Evolutionary conservation across 495 filamentous ascomycete genomes (phyloP).

Genomic region (Penicillium simplicissimum): DNA sequence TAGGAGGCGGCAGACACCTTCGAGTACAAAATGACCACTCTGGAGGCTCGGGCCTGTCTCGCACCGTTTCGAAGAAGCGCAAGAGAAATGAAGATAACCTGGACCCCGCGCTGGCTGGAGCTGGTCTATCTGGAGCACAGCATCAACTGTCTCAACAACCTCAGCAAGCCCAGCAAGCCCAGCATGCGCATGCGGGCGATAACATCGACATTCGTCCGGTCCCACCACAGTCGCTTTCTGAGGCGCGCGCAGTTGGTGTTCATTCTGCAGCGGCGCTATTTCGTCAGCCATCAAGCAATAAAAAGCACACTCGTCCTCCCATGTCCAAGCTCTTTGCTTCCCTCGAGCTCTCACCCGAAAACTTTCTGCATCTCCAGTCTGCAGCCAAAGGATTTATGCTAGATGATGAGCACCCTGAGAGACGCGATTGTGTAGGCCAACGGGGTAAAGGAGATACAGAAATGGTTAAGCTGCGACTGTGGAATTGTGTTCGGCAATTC

Average conservation of each 20-base stretch:
- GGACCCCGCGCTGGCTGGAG: slow-evolving; percentile 43
- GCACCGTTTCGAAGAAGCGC: slow-evolving; percentile 45
- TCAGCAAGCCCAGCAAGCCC: slow-evolving; percentile 29
- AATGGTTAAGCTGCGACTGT: slow-evolving; percentile 61
- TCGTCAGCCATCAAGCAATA: slow-evolving; percentile 52
- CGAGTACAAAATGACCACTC: slow-evolving; percentile 62
- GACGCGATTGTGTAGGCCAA: slow-evolving; percentile 60
- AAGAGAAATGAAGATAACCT: slow-evolving; percentile 48
- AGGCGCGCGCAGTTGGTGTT: slow-evolving; percentile 53
- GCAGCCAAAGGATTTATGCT: slow-evolving; percentile 65
- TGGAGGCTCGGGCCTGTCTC: slow-evolving; percentile 70
- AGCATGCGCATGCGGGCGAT: slow-evolving; percentile 37
- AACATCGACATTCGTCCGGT: slow-evolving; percentile 40
- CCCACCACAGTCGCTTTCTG: slow-evolving; percentile 41
- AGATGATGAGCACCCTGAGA: slow-evolving; percentile 54
- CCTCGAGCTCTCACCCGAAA: slow-evolving; percentile 57
- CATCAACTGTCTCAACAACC: slow-evolving; percentile 33
- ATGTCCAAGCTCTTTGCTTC: slow-evolving; percentile 63
- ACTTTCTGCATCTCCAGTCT: slow-evolving; percentile 59
- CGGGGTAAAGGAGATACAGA: slow-evolving; percentile 60
- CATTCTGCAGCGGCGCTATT: slow-evolving; percentile 62
- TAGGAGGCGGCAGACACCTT: slow-evolving; percentile 32
- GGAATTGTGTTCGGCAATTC: slow-evolving; percentile 60
- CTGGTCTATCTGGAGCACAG: slow-evolving; percentile 29
- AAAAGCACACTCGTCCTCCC: slow-evolving; percentile 61